Conservation (phyloP, 176 grass and related monocot species). For the Triticum monococcum region DNA sequence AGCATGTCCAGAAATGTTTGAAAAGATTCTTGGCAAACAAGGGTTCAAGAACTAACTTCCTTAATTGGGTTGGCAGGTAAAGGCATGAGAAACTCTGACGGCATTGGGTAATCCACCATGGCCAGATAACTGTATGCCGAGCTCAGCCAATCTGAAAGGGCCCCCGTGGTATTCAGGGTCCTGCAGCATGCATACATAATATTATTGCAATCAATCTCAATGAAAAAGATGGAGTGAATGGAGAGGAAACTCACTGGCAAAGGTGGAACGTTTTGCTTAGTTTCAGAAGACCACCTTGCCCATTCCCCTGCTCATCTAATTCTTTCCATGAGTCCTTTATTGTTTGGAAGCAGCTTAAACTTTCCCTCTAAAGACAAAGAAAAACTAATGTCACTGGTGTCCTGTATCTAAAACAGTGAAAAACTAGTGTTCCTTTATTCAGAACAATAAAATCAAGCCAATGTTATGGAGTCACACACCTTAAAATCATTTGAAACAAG, state of each 20-base stretch:
- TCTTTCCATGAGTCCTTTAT: constrained; percentile 84
- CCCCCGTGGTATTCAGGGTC: constrained; percentile 56
- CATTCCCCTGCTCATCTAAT: constrained; percentile 62
- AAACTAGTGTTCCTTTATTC: neutral
- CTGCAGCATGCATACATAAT: constrained; percentile 33
- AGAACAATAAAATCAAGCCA: neutral
- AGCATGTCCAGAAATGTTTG: neutral
- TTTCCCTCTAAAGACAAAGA: constrained; percentile 73
- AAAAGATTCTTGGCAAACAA: neutral
- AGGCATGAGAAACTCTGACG: constrained; percentile 88
- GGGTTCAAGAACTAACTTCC: constrained; percentile 60
- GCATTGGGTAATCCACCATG: constrained; percentile 91
- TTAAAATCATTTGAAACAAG: constrained; percentile 93
- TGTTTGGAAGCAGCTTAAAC: constrained; percentile 71
- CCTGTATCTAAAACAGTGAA: neutral
- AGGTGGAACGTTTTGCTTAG: constrained; percentile 79
- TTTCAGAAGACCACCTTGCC: constrained; percentile 58
- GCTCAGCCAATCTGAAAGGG: constrained; percentile 82
- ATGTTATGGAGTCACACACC: constrained; percentile 32
- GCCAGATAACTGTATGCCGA: constrained; percentile 95
- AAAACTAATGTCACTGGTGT: neutral
- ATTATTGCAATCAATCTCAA: neutral
- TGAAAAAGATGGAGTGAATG: neutral
- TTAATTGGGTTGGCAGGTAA: constrained; percentile 91
- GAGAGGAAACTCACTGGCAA: constrained; percentile 57